These are phyloP conservation scores for Bryopsis sp. DNA, from an alignment of 139 green algal species.

Conservation along the genomic window DNA sequence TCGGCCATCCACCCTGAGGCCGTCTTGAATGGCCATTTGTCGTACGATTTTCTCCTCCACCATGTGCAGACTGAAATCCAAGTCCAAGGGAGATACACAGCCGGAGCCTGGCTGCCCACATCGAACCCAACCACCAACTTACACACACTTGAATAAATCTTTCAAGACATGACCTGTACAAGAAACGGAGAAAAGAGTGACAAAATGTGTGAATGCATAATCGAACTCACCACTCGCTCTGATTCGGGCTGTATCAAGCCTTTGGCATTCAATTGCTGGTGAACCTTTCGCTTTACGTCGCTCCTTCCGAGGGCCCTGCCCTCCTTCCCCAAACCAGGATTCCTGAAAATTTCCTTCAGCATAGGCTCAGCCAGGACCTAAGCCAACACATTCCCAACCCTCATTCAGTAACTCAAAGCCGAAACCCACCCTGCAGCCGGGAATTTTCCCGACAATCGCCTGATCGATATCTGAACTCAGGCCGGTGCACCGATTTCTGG, in stretches of 20 bases:
- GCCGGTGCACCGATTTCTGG: too few species aligned
- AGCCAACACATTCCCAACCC: background rate
- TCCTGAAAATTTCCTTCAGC: background rate
- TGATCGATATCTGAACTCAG: too few species aligned
- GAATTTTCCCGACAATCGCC: too few species aligned
- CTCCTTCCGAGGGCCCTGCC: background rate
- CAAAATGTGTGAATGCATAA: too few species aligned
- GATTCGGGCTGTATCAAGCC: background rate
- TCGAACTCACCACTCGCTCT: background rate
- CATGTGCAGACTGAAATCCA: background rate
- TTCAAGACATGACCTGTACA: too few species aligned
- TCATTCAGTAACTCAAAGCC: too few species aligned
- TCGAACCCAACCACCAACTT: too few species aligned
- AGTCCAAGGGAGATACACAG: background rate
- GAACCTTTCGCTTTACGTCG: background rate
- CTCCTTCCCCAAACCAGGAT: background rate
- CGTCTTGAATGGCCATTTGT: background rate
- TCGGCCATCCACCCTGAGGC: background rate
- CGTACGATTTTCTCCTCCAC: background rate
- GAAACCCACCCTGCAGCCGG: too few species aligned
- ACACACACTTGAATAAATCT: too few species aligned
- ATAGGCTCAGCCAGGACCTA: background rate
- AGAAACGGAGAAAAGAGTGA: too few species aligned
- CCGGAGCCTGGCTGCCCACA: constrained; percentile 8
- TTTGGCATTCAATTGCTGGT: background rate